phyloP scores from a whole-genome alignment of 352 stramenopile genomes.

The Globisporangium heterothallicum region DNA sequence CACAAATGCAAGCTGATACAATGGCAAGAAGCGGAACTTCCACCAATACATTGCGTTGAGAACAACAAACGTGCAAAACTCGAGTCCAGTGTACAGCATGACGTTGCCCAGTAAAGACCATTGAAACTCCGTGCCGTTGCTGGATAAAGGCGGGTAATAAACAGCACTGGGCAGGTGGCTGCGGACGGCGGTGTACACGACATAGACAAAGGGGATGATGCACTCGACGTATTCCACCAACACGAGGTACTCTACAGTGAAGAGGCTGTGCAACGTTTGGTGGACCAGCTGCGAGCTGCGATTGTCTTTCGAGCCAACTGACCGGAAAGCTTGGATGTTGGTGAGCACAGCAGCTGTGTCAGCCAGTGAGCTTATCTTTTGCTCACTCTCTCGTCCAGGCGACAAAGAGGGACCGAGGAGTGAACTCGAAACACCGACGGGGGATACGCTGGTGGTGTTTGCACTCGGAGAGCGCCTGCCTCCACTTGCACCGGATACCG shows the following conservation, averaged over 20 bases:
- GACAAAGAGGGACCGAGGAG: too few species aligned
- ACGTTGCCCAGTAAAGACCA: slow-evolving; percentile 6
- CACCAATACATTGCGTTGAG: background rate
- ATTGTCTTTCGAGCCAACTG: too few species aligned
- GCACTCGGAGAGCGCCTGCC: background rate
- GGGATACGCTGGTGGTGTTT: background rate
- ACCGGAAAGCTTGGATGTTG: too few species aligned
- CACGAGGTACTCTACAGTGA: slow-evolving; percentile 18
- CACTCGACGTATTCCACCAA: slow-evolving; percentile 23
- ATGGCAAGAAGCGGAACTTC: slow-evolving; percentile 12
- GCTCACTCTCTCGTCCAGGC: background rate
- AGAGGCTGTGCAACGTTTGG: slow-evolving; percentile 10
- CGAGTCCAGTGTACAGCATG: slow-evolving; percentile 7
- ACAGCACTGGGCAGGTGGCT: slow-evolving; percentile 8
- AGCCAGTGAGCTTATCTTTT: too few species aligned
- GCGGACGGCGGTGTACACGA: slow-evolving; percentile 9
- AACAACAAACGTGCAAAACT: slow-evolving; percentile 7
- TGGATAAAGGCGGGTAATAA: slow-evolving; percentile 10
- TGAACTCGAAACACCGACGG: too few species aligned
- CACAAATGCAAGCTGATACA: slow-evolving; percentile 42
- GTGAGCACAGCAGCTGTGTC: too few species aligned
- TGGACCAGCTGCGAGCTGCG: background rate
- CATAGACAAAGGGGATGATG: slow-evolving; percentile 12
- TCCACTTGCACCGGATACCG: background rate
- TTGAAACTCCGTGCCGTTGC: background rate